A percentile compares a stretch with the other conserved stretches of the same genome.
Conservation (phyloP, 352 stramenopile species). For the Globisporangium carolinianum region DNA sequence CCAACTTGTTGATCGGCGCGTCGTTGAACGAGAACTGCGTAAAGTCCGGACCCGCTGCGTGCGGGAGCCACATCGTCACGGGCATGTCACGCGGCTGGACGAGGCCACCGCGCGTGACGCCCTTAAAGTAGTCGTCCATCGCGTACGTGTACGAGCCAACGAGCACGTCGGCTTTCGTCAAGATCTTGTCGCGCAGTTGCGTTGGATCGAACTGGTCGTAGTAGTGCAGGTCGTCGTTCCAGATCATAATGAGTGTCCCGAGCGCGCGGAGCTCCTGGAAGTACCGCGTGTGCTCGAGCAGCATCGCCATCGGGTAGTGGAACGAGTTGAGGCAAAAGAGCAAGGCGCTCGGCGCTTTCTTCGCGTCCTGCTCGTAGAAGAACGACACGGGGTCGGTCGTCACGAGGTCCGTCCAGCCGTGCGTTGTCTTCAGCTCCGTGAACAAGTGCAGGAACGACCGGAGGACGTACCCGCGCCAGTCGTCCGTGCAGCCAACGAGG, state of each 20-base stretch:
- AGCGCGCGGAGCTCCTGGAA: conserved; percentile 60
- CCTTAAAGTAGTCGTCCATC: conserved; percentile 72
- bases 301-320: conserved; percentile 51
- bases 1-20: conserved; percentile 68
- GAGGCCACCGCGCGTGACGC: conserved; percentile 22
- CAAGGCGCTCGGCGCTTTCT: conserved; percentile 55
- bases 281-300: conserved; percentile 54
- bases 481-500: conserved; percentile 50
- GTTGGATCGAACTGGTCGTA: conserved; percentile 72
- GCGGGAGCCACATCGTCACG: conserved; percentile 58
- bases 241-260: conserved; percentile 65
- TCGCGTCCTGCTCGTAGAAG: conserved; percentile 58
- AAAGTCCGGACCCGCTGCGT: conserved; percentile 60
- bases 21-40: conserved; percentile 52
- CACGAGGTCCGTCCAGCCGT: conserved; percentile 59
- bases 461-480: conserved; percentile 60
- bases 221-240: conserved; percentile 77
- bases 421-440: conserved; percentile 48
- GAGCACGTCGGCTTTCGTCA: conserved; percentile 60
- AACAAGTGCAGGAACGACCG: conserved; percentile 65
- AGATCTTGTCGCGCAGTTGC: conserved; percentile 48
- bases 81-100: conserved; percentile 55
- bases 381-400: conserved; percentile 46
- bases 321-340: conserved; percentile 79
- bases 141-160: conserved; percentile 72